Conservation (phyloP, 306 rosid genomes). For the Vigna radiata region DNA sequence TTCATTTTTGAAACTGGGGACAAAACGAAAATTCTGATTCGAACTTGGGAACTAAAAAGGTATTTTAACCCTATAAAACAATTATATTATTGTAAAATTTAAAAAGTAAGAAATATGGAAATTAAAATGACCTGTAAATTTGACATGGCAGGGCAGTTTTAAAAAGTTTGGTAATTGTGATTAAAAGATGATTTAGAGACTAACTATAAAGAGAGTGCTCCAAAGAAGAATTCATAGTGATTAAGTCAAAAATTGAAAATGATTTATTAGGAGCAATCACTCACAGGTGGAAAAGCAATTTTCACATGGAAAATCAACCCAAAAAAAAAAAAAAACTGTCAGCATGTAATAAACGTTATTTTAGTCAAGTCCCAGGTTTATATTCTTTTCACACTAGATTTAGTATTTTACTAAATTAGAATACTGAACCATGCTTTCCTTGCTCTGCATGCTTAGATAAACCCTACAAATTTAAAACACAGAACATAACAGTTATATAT, state of each 20-base stretch:
- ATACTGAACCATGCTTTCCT: no score
- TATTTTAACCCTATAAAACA: no score
- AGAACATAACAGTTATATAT: no score
- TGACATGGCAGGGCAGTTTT: neutral
- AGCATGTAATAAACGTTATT: neutral
- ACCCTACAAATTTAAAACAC: neutral
- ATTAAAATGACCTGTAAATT: no score
- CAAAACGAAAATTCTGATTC: no score
- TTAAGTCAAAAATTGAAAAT: neutral
- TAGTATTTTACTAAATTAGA: no score
- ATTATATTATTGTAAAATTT: no score
- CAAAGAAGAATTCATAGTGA: slow-evolving; percentile 3
- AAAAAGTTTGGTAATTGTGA: neutral
- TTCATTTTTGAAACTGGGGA: no score
- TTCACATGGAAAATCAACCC: neutral
- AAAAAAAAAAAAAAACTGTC: neutral
- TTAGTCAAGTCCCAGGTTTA: neutral
- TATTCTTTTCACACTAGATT: neutral
- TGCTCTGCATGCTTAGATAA: neutral
- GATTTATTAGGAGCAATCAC: neutral
- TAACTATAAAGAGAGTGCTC: neutral
- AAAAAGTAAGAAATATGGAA: no score
- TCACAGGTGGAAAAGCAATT: neutral
- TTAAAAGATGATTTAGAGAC: neutral
- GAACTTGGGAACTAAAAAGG: no score